Conservation (phyloP, 2,329 filamentous ascomycete genomes). For the Colletotrichum melonis region DNA sequence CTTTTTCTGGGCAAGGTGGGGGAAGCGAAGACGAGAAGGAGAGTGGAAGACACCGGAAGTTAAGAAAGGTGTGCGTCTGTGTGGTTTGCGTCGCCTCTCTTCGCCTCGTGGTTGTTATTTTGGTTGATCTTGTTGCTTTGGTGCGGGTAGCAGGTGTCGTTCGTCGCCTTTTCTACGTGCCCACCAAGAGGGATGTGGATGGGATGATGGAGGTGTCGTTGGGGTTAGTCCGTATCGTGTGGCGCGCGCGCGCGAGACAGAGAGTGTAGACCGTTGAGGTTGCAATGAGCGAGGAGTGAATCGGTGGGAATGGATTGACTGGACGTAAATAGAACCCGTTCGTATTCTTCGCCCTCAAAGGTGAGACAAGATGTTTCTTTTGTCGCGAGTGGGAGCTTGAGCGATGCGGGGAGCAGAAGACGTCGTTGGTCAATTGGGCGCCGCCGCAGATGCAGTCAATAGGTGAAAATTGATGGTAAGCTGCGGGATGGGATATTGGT, state of each 20-base stretch:
- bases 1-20: not conserved
- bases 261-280: not conserved
- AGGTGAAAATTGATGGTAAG: not conserved
- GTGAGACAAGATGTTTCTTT: constrained; percentile 1
- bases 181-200: not conserved
- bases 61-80: not conserved
- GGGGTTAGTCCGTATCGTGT: not conserved
- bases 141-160: not conserved
- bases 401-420: not conserved
- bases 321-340: not conserved
- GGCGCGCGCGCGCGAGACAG: not conserved
- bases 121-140: not conserved
- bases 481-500: not conserved
- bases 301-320: not conserved
- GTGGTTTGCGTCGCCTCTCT: not conserved
- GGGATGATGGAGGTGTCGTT: not conserved
- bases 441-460: not conserved
- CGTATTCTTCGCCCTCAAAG: not conserved
- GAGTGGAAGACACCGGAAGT: not conserved
- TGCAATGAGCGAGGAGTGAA: not conserved
- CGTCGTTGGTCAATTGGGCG: not conserved
- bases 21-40: too few relatives aligned
- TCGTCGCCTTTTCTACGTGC: not conserved
- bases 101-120: not conserved
- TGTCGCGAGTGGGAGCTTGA: not conserved